phyloP scores from a whole-genome alignment of 1,284 basidiomycete species.

The Ceratobasidium sp. region DNA sequence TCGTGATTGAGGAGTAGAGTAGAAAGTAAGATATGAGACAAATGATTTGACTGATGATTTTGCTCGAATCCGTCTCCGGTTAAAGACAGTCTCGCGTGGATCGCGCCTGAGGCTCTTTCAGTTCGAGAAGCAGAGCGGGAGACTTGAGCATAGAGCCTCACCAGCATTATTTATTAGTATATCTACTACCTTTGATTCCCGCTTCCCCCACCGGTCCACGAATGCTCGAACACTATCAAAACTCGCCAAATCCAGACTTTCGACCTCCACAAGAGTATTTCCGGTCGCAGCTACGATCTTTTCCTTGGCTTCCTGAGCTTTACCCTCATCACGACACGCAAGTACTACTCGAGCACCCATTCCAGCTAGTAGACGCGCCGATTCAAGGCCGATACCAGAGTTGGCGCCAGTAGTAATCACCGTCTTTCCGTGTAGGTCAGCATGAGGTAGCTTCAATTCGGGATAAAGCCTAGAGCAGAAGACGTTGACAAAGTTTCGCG shows the following conservation, averaged over 20 bases:
- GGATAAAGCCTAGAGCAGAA: conserved; percentile 42
- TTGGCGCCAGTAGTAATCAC: conserved; percentile 48
- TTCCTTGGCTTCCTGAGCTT: conserved; percentile 43
- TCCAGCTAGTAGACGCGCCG: conserved; percentile 40
- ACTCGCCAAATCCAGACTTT: conserved; percentile 35
- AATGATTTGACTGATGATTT: conserved; percentile 44
- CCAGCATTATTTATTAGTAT: conserved; percentile 48
- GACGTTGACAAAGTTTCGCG: conserved; percentile 27
- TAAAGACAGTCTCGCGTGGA: neutral
- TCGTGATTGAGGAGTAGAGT: conserved; percentile 35
- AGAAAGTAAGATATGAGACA: conserved; percentile 41
- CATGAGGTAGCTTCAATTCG: conserved; percentile 28
- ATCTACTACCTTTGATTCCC: conserved; percentile 39
- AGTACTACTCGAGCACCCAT: conserved; percentile 48
- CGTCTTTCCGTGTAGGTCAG: conserved; percentile 45
- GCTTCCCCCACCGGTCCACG: conserved; percentile 41
- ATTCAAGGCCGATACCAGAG: conserved; percentile 49
- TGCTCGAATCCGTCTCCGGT: conserved; percentile 46
- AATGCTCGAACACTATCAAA: conserved; percentile 44
- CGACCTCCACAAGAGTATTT: conserved; percentile 35
- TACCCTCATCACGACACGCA: conserved; percentile 35
- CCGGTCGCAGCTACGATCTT: conserved; percentile 43
- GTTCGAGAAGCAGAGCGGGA: neutral
- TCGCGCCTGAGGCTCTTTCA: conserved; percentile 24
- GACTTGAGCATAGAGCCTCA: conserved; percentile 7